phyloP scores from a whole-genome alignment of 331 rosid genomes.

The Malus hybrid region DNA sequence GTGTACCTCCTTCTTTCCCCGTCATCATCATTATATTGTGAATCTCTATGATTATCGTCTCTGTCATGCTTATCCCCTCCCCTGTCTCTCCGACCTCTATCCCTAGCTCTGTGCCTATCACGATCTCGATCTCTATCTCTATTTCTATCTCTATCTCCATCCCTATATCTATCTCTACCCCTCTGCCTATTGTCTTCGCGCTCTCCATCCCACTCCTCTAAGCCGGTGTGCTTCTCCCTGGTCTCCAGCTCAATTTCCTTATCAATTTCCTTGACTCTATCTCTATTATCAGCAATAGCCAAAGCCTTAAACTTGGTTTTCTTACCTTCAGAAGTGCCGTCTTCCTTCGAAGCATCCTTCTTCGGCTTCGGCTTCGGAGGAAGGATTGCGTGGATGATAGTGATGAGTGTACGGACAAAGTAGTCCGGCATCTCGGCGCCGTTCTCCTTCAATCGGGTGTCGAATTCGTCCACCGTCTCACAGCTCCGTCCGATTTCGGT shows the following conservation, averaged over 20 bases:
- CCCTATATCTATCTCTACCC: conserved; percentile 13
- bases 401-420: conserved; percentile 56
- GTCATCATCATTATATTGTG: conserved; percentile 29
- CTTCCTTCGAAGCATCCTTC: conserved; percentile 21
- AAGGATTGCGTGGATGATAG: conserved; percentile 66
- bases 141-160: background rate
- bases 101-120: background rate
- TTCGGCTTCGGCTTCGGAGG: conserved; percentile 44
- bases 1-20: conserved; percentile 37
- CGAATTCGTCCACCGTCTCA: conserved; percentile 52
- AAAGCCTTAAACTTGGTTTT: conserved; percentile 46
- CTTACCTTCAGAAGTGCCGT: conserved; percentile 20
- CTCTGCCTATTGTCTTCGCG: conserved; percentile 1
- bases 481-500: conserved; percentile 58
- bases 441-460: conserved; percentile 43
- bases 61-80: conserved; percentile 12
- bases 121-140: background rate
- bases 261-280: conserved; percentile 53
- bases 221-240: conserved; percentile 8
- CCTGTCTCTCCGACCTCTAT: conserved; percentile 9
- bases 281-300: conserved; percentile 45
- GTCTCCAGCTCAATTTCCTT: conserved; percentile 52
- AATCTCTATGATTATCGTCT: conserved; percentile 21
- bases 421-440: conserved; percentile 82
- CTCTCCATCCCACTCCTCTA: conserved; percentile 10